Percentiles rank a stretch among this genome's conserved stretches.
Evolutionary conservation across 257 asterid species (phyloP).

Genomic region (Nicotiana benthamiana): DNA sequence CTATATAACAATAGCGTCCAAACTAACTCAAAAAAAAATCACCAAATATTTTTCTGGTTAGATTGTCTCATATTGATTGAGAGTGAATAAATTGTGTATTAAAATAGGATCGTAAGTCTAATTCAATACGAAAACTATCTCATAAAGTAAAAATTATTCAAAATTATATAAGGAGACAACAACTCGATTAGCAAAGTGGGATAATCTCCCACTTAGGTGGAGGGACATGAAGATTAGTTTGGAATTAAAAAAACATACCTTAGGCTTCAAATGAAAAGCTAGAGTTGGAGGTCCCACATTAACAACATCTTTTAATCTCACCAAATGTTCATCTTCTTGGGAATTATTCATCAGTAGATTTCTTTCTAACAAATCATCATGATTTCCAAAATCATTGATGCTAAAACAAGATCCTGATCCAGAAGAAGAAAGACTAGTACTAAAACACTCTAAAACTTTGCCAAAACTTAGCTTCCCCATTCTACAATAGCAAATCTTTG

Average conservation of each 20-base stretch:
- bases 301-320: constrained; percentile 30
- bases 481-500: neutral
- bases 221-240: neutral
- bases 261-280: constrained; percentile 42
- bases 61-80: too few relatives aligned
- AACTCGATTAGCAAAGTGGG: too few relatives aligned
- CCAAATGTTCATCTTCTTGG: neutral
- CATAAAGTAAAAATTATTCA: too few relatives aligned
- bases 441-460: constrained; percentile 29
- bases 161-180: too few relatives aligned
- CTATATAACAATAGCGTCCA: too few relatives aligned
- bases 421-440: constrained; percentile 15
- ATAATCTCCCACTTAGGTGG: neutral
- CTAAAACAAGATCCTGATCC: constrained; percentile 32
- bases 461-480: constrained; percentile 40
- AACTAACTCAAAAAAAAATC: too few relatives aligned
- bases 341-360: constrained; percentile 21
- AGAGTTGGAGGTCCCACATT: constrained; percentile 34
- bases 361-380: constrained; percentile 11
- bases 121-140: too few relatives aligned
- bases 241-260: constrained; percentile 17
- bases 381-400: constrained; percentile 5
- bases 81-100: too few relatives aligned
- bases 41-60: too few relatives aligned
- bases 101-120: too few relatives aligned